Base-by-base conservation (phyloP, 495 filamentous ascomycete genomes). In the Symbiotaphrina buchneri region DNA sequence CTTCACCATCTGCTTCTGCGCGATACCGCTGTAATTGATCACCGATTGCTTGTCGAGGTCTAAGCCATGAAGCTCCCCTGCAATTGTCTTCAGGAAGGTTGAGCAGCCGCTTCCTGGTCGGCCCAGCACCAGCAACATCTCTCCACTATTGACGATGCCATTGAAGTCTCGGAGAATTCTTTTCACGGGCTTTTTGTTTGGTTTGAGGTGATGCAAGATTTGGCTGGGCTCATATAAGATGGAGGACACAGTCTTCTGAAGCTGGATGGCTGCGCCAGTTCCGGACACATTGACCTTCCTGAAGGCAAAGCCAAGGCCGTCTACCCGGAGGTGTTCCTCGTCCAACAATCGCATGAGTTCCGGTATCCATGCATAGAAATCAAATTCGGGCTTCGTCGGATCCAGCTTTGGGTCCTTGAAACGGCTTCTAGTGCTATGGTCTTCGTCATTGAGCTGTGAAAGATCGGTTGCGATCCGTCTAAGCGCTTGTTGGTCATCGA, bases 121-220 rank as follows among this genome's bases (percentile, higher is more conserved):
- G 13, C 79, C 79, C 15, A 87, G 52, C 0, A 83, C 79, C 2
- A 83, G 63, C 6, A 79, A 41, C 74, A 87, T 81, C 54, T 84
- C 79, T 13, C 79, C 79, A 40, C 60, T 67, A 30, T 59, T 54
- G 7, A 84, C 65, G n/a, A 84, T 40, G 2, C 78, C 79, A 36
- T 83, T 74, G 40, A 84, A 82, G 40, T 73, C 53, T n/a, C 64
- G 67, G 37, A 85, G 45, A 36, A 87, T 79, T 38, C 82, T 17
- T 7, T 11, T 30, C 14, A 19, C 28, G 7, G 28, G 28, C 18
- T 8, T 20, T 10, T 30, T 18, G 2, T 13, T 18, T 5, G 28
- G 14, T 5, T 10, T 30, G 28, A 30, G 14, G 14, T 19, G 43
- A 11, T 65, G 54, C n/a, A 53, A 49, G 1, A 57, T 40, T 6